Conservation (phyloP, 352 stramenopile genomes). For the Phytophthora meadii region DNA sequence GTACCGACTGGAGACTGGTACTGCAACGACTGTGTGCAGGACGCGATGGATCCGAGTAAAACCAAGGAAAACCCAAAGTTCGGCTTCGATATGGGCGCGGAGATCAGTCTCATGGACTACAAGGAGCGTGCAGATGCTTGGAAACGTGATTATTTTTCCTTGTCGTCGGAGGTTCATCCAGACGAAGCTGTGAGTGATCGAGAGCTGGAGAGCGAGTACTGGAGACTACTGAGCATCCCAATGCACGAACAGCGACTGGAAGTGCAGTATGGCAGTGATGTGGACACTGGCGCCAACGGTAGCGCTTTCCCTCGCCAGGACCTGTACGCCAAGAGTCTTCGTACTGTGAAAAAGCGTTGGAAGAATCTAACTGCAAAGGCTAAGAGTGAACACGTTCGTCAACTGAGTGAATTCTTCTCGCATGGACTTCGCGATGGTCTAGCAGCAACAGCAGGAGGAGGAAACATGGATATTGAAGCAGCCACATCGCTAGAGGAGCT, state of each 20-base stretch:
- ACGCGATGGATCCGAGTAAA: constrained; percentile 50
- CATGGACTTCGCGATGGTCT: constrained; percentile 52
- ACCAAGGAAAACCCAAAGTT: constrained; percentile 69
- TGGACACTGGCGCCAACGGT: constrained; percentile 87
- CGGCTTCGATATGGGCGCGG: constrained; percentile 83
- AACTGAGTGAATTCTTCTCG: constrained; percentile 60
- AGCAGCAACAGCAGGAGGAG: constrained; percentile 21
- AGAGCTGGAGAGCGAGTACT: constrained; percentile 91
- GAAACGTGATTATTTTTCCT: constrained; percentile 81
- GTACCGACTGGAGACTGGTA: constrained; percentile 86
- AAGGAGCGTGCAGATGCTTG: constrained; percentile 85
- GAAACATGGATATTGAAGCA: constrained; percentile 20
- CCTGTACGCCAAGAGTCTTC: constrained; percentile 59
- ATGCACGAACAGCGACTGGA: constrained; percentile 82
- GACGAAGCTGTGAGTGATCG: constrained; percentile 60
- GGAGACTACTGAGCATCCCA: constrained; percentile 83
- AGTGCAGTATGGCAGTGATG: constrained; percentile 93
- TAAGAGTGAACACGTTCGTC: constrained; percentile 39
- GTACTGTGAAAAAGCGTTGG: constrained; percentile 57
- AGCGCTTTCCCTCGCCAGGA: constrained; percentile 88
- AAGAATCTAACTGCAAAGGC: constrained; percentile 50
- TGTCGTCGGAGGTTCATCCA: constrained; percentile 37
- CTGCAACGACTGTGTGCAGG: constrained; percentile 70
- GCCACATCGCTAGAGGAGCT: constrained; percentile 54
- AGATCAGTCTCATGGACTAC: constrained; percentile 85